Evolutionary conservation across 2,329 filamentous ascomycete species (phyloP).

Genomic region (Botrytis elliptica): DNA sequence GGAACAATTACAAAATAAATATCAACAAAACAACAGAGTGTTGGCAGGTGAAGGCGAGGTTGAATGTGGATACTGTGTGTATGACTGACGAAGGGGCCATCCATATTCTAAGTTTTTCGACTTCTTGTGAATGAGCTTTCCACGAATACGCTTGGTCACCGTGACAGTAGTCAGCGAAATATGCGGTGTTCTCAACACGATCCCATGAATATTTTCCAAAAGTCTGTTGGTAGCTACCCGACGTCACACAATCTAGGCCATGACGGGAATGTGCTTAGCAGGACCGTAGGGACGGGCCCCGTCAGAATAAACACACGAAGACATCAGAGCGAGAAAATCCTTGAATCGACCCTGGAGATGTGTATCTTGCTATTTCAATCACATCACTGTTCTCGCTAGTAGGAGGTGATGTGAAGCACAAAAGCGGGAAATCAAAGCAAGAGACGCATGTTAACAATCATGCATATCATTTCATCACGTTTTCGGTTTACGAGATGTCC

Average conservation of each 20-base stretch:
- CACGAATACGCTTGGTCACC: background rate
- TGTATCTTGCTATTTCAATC: background rate
- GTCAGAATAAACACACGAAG: slow-evolving; percentile 7
- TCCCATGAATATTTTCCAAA: background rate
- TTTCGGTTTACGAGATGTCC: slow-evolving; percentile 2
- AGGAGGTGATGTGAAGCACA: background rate
- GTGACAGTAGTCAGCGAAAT: slow-evolving; percentile 11
- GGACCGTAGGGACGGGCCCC: slow-evolving; percentile 24
- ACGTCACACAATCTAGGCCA: slow-evolving; percentile 9
- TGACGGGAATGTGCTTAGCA: slow-evolving; percentile 17
- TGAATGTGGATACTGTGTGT: background rate
- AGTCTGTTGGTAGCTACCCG: slow-evolving; percentile 17
- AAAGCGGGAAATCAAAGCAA: slow-evolving; percentile 4
- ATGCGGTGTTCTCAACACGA: slow-evolving; percentile 13
- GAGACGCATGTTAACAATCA: slow-evolving; percentile 7
- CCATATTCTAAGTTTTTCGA: background rate
- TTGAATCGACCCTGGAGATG: background rate
- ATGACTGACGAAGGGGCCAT: background rate
- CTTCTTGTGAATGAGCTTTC: background rate
- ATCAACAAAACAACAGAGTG: background rate
- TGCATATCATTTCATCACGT: slow-evolving; percentile 1
- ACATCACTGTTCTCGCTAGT: background rate
- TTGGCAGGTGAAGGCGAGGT: slow-evolving; percentile 9
- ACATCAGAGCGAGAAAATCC: background rate
- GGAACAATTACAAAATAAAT: background rate